Evolutionary conservation across 1,139 yeast genomes (phyloP).

Genomic region (Saccharomycopsis hybrid): DNA sequence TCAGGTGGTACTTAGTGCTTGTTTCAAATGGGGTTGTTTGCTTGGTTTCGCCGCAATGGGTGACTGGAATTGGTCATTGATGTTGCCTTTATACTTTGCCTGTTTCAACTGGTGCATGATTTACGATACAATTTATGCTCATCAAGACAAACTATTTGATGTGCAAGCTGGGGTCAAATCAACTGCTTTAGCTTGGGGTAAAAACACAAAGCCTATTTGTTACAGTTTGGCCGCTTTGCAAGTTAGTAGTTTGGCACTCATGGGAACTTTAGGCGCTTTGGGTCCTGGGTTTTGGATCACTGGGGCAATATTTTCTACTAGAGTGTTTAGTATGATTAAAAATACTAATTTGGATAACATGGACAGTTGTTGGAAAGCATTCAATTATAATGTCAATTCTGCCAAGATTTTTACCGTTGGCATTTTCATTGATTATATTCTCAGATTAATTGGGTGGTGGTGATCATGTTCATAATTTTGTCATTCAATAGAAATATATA

Average conservation of each 20-base stretch:
- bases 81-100: slow-evolving; percentile 70
- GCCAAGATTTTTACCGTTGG: slow-evolving; percentile 80
- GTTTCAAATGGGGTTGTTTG: slow-evolving; percentile 94
- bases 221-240: slow-evolving; percentile 62
- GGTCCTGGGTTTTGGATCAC: slow-evolving; percentile 80
- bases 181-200: slow-evolving; percentile 92
- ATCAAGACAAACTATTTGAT: slow-evolving; percentile 90
- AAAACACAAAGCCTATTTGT: slow-evolving; percentile 62
- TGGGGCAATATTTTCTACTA: slow-evolving; percentile 58
- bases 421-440: slow-evolving; percentile 58
- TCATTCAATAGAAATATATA: too few relatives aligned
- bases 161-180: slow-evolving; percentile 86
- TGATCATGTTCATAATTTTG: too few relatives aligned
- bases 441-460: slow-evolving; percentile 18
- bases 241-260: slow-evolving; percentile 52
- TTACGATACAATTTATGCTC: slow-evolving; percentile 95
- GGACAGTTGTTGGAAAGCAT: slow-evolving; percentile 73
- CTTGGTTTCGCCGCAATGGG: slow-evolving; percentile 97
- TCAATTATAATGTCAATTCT: slow-evolving; percentile 68
- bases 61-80: slow-evolving; percentile 64
- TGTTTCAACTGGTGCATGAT: slow-evolving; percentile 91
- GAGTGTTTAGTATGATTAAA: slow-evolving; percentile 60
- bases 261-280: slow-evolving; percentile 77
- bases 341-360: slow-evolving; percentile 77
- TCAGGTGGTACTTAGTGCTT: slow-evolving; percentile 71